Evolutionary conservation across 1,139 yeast genomes (phyloP).

Genomic region (Geotrichum restrictum): DNA sequence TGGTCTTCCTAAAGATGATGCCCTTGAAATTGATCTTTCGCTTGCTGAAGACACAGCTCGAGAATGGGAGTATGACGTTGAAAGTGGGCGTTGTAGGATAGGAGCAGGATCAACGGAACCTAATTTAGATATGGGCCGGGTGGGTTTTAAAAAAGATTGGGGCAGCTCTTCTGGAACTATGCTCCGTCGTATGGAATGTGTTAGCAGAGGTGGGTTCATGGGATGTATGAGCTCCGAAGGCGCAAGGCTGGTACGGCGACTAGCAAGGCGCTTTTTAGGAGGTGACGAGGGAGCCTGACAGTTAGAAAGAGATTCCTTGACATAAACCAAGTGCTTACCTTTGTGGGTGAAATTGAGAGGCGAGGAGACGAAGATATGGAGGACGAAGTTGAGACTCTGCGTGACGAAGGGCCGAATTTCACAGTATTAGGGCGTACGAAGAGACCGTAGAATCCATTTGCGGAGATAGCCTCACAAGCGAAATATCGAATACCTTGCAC

Average conservation of each 20-base stretch:
- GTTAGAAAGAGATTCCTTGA: no score
- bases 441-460: constrained; percentile 46
- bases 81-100: not conserved
- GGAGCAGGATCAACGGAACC: not conserved
- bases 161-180: constrained; percentile 4
- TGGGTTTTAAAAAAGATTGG: not conserved
- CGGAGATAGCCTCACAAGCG: constrained; percentile 37
- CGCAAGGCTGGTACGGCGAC: constrained; percentile 4
- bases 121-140: not conserved
- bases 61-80: not conserved
- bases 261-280: not conserved
- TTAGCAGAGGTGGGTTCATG: constrained; percentile 4
- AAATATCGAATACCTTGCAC: constrained; percentile 61
- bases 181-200: not conserved
- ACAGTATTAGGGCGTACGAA: constrained; percentile 33
- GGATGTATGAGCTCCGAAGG: not conserved
- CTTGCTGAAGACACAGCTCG: constrained; percentile 2
- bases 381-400: not conserved
- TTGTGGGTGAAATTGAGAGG: constrained; percentile 1
- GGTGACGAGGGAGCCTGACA: constrained; percentile 2
- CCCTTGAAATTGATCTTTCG: constrained; percentile 12
- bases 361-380: not conserved
- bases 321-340: not conserved
- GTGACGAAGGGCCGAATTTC: not conserved
- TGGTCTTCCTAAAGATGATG: constrained; percentile 16